phyloP scores from a whole-genome alignment of 2,329 filamentous ascomycete genomes.

The Diaporthe nobilis region DNA sequence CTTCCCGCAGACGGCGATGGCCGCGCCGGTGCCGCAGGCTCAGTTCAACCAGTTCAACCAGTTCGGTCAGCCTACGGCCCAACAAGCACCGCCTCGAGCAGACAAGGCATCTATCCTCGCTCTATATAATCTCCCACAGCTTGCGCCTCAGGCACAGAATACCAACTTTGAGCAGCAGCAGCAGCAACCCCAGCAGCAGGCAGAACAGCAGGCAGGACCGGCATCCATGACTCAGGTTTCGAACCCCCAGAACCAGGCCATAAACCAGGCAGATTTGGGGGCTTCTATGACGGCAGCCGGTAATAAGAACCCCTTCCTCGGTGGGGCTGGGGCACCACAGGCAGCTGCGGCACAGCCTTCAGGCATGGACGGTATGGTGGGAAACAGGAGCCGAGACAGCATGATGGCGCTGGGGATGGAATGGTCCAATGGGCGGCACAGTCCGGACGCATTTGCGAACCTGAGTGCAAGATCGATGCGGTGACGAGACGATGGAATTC shows the following conservation, averaged over 20 bases:
- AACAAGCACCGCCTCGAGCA: conserved; percentile 62
- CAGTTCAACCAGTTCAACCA: conserved; percentile 47
- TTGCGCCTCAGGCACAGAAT: conserved; percentile 57
- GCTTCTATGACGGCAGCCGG: conserved; percentile 45
- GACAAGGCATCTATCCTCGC: conserved; percentile 84
- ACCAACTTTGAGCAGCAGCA: conserved; percentile 44
- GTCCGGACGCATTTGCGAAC: conserved; percentile 84
- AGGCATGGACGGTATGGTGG: conserved; percentile 44
- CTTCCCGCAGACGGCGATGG: conserved; percentile 44
- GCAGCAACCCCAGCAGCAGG: conserved; percentile 45
- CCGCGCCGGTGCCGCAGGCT: conserved; percentile 41
- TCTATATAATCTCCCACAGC: conserved; percentile 76
- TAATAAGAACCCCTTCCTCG: conserved; percentile 72
- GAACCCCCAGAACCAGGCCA: conserved; percentile 49
- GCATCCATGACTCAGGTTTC: conserved; percentile 34
- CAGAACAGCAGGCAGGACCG: conserved; percentile 47
- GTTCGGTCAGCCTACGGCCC: conserved; percentile 52
- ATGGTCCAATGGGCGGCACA: conserved; percentile 80
- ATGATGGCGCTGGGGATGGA: conserved; percentile 76
- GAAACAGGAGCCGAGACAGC: conserved; percentile 78
- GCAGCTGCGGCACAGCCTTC: conserved; percentile 45
- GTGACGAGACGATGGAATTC: conserved; percentile 44
- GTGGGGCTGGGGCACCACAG: conserved; percentile 48
- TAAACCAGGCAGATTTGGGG: conserved; percentile 49
- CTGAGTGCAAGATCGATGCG: conserved; percentile 73